Conservation (phyloP, 805 yeast species). For the Ogataea philodendri region DNA sequence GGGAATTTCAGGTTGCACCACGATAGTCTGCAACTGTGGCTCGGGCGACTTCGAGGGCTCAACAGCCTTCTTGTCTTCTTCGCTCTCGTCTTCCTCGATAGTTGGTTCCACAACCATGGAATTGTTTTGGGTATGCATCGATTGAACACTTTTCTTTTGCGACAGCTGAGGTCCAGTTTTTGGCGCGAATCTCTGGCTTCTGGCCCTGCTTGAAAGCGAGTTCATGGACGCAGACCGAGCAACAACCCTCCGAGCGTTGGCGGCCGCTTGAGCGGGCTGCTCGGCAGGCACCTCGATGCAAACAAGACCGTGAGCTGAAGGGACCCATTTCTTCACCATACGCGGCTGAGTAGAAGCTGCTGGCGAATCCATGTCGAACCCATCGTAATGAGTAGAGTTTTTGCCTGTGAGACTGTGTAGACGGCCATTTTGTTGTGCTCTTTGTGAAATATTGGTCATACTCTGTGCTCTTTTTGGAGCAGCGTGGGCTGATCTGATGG, state of each 20-base stretch:
- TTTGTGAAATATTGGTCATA: slow-evolving; percentile 12
- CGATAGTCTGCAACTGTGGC: slow-evolving; percentile 1
- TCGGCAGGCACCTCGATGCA: slow-evolving; percentile 63
- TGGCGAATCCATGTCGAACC: slow-evolving; percentile 13
- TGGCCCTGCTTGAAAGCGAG: slow-evolving; percentile 19
- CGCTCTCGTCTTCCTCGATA: slow-evolving; percentile 24
- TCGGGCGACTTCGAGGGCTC: neutral
- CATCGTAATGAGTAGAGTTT: slow-evolving; percentile 10
- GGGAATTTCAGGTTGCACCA: slow-evolving; percentile 8
- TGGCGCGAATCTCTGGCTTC: slow-evolving; percentile 9
- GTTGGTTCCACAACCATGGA: slow-evolving; percentile 22
- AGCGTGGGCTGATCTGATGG: slow-evolving; percentile 4
- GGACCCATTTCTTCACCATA: slow-evolving; percentile 67
- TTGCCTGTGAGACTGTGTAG: slow-evolving; percentile 18
- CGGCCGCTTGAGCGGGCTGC: slow-evolving; percentile 12
- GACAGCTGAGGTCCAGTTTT: slow-evolving; percentile 8
- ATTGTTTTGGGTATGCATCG: slow-evolving; percentile 23
- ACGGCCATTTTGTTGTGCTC: slow-evolving; percentile 11
- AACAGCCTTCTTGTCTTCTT: slow-evolving; percentile 1
- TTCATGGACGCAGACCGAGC: slow-evolving; percentile 27
- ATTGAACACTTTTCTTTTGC: slow-evolving; percentile 23
- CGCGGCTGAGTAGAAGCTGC: slow-evolving; percentile 28
- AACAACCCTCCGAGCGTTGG: slow-evolving; percentile 15
- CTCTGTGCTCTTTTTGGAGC: slow-evolving; percentile 23
- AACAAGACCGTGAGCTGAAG: slow-evolving; percentile 69